Percentiles rank a stretch among this genome's conserved stretches.
Conservation (phyloP, 306 rosid species). For the Comarum palustre region DNA sequence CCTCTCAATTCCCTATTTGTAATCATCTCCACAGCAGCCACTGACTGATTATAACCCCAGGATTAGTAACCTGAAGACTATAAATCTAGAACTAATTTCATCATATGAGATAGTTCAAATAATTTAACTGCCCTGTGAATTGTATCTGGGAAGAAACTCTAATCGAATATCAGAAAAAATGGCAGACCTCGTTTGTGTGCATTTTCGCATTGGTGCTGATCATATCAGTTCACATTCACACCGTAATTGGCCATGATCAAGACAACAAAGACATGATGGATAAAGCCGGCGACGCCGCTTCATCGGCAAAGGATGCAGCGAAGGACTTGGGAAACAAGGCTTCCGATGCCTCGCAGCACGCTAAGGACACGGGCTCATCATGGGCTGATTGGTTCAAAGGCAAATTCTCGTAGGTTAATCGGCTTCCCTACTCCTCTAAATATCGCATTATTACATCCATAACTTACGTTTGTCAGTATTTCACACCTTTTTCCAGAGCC, state of each 20-base stretch:
- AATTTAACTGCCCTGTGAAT: background rate
- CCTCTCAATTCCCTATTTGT: background rate
- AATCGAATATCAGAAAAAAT: background rate
- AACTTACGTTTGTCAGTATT: background rate
- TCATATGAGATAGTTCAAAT: background rate
- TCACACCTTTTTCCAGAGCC: background rate
- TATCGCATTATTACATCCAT: background rate
- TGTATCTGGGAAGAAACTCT: background rate
- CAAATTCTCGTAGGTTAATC: conserved; percentile 13
- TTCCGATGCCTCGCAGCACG: background rate
- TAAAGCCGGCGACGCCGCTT: conserved; percentile 3
- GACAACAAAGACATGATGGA: conserved; percentile 2
- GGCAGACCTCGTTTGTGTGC: conserved; percentile 4
- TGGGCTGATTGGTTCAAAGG: conserved; percentile 14
- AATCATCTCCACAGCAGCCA: background rate
- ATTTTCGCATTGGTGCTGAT: conserved; percentile 20
- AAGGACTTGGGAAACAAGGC: background rate
- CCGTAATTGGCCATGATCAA: conserved; percentile 9
- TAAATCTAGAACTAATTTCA: background rate
- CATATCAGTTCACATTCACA: conserved; percentile 6
- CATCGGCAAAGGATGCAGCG: background rate
- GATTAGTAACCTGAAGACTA: background rate
- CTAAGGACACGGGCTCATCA: background rate
- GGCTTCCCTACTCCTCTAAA: background rate
- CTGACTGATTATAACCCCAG: background rate